These are phyloP conservation scores for Penicillium polonicum DNA, from an alignment of 2,329 filamentous ascomycete species.

Conservation along the genomic window DNA sequence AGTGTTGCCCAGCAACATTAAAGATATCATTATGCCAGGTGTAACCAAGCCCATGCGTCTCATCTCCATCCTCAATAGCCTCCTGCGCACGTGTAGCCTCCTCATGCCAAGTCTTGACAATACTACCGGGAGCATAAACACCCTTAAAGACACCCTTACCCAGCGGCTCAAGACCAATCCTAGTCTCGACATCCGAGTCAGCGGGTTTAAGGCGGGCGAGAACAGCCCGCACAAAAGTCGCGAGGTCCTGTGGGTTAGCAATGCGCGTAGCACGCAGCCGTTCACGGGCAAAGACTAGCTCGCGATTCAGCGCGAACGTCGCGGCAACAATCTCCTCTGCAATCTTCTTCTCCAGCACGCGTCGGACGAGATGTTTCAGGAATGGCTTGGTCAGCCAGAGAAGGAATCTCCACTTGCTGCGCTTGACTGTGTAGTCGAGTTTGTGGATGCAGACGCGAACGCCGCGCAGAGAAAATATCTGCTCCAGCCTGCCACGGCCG, in stretches of 20 bases:
- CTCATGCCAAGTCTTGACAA: slow-evolving; percentile 86
- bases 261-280: slow-evolving; percentile 82
- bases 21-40: slow-evolving; percentile 88
- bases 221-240: slow-evolving; percentile 80
- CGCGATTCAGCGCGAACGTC: slow-evolving; percentile 74
- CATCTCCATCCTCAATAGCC: slow-evolving; percentile 68
- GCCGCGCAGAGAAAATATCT: slow-evolving; percentile 72
- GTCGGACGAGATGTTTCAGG: slow-evolving; percentile 75
- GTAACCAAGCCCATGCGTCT: slow-evolving; percentile 51
- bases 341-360: slow-evolving; percentile 75
- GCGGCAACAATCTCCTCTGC: slow-evolving; percentile 67
- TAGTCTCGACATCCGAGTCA: slow-evolving; percentile 72
- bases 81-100: slow-evolving; percentile 70
- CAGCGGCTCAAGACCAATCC: slow-evolving; percentile 66
- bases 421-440: slow-evolving; percentile 71
- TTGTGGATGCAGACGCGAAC: slow-evolving; percentile 84
- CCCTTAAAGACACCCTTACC: slow-evolving; percentile 71
- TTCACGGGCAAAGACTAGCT: slow-evolving; percentile 83
- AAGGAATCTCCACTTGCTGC: slow-evolving; percentile 71
- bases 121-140: slow-evolving; percentile 82
- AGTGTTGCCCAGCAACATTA: slow-evolving; percentile 41
- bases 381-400: slow-evolving; percentile 83
- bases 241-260: slow-evolving; percentile 72
- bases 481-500: slow-evolving; percentile 72
- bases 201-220: slow-evolving; percentile 71